Evolutionary conservation across 2,329 filamentous ascomycete genomes (phyloP).

Genomic region (Neofusicoccum kwambonambiense): DNA sequence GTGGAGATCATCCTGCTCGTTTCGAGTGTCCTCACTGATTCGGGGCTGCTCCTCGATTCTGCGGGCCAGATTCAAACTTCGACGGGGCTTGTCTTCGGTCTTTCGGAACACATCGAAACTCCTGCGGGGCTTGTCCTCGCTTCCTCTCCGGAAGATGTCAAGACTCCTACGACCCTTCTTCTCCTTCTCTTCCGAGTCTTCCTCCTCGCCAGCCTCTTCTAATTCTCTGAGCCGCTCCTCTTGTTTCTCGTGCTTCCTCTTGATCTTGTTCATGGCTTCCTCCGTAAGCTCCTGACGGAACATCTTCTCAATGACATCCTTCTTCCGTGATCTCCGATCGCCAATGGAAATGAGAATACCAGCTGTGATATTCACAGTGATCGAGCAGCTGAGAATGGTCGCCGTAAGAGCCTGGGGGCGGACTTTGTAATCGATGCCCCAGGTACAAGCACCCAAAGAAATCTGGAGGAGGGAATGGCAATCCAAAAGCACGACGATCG

Average conservation of each 20-base stretch:
- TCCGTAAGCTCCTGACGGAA: constrained; percentile 70
- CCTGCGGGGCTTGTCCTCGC: background rate
- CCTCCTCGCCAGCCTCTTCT: constrained; percentile 4
- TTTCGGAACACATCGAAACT: constrained; percentile 7
- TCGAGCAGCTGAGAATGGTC: constrained; percentile 71
- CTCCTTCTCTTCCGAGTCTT: background rate
- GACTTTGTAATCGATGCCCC: constrained; percentile 66
- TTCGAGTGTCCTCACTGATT: constrained; percentile 1
- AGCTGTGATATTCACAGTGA: constrained; percentile 70
- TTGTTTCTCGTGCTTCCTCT: constrained; percentile 15
- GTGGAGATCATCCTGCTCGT: background rate
- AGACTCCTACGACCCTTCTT: constrained; percentile 4
- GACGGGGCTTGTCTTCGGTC: background rate
- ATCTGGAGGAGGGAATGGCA: constrained; percentile 75
- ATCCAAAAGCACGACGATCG: constrained; percentile 71
- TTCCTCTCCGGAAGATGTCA: background rate
- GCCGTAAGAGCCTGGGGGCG: constrained; percentile 72
- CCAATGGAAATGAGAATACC: constrained; percentile 72
- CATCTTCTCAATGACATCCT: constrained; percentile 73
- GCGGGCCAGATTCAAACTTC: background rate
- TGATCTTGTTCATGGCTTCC: constrained; percentile 47
- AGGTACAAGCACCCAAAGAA: constrained; percentile 70
- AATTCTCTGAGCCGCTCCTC: constrained; percentile 5
- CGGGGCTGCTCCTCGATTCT: background rate
- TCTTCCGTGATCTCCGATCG: constrained; percentile 72